phyloP scores from a whole-genome alignment of 108 stramenopile genomes.

The Pseudonitzschia pungens region DNA sequence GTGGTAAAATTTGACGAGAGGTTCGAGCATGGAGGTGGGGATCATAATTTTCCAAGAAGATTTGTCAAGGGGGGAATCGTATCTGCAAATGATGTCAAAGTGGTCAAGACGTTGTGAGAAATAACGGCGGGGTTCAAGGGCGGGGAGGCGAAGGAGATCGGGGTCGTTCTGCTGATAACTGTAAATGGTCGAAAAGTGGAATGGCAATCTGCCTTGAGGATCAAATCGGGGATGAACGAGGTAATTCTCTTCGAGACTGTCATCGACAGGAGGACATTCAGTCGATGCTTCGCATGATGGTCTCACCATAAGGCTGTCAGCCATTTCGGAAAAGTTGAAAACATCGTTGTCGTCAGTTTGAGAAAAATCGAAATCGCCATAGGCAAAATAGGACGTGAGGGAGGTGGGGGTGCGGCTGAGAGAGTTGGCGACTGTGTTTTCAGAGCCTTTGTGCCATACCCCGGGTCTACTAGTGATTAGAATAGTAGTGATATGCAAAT shows the following conservation, averaged over 20 bases:
- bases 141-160: not conserved
- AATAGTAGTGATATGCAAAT: too few relatives aligned
- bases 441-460: too few relatives aligned
- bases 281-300: not conserved
- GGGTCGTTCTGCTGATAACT: not conserved
- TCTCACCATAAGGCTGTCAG: not conserved
- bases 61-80: not conserved
- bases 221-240: not conserved
- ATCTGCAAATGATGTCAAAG: not conserved
- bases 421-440: not conserved
- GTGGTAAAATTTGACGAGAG: not conserved
- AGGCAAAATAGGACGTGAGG: not conserved
- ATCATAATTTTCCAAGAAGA: not conserved
- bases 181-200: not conserved
- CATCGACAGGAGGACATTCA: not conserved
- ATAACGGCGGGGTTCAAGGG: not conserved
- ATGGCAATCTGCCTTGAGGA: not conserved
- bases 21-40: not conserved
- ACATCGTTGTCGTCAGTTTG: too few relatives aligned
- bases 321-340: not conserved
- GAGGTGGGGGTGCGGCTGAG: not conserved
- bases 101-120: not conserved
- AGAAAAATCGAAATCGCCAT: too few relatives aligned
- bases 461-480: too few relatives aligned
- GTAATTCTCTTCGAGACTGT: too few relatives aligned